These are phyloP conservation scores for Codiaeum variegatum DNA, from an alignment of 441 rosid genomes.

Conservation along the genomic window DNA sequence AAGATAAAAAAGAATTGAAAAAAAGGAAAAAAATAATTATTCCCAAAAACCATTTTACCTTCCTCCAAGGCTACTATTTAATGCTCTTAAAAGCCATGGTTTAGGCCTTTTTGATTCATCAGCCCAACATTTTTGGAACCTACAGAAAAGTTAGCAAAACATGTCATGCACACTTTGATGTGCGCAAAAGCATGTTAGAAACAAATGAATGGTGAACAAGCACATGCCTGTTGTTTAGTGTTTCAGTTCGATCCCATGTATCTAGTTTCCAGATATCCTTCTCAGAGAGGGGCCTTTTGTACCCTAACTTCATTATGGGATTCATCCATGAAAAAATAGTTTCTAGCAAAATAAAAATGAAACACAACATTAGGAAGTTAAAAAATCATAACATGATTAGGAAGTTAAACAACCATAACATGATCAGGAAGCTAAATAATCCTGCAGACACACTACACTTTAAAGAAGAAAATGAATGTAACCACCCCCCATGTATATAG, in stretches of 20 bases:
- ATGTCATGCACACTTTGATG: conserved; percentile 16
- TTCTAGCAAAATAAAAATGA: conserved; percentile 36
- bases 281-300: conserved; percentile 84
- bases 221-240: conserved; percentile 57
- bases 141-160: conserved; percentile 32
- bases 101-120: conserved; percentile 68
- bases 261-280: conserved; percentile 96
- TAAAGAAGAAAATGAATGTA: conserved; percentile 5
- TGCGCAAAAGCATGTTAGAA: conserved; percentile 20
- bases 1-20: background rate
- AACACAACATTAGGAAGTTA: conserved; percentile 16
- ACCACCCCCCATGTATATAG: conserved; percentile 13
- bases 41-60: conserved; percentile 48
- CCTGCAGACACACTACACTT: conserved; percentile 8
- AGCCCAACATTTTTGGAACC: conserved; percentile 88
- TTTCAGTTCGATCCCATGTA: conserved; percentile 86
- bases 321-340: conserved; percentile 80
- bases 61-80: conserved; percentile 83
- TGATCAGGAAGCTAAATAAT: conserved; percentile 17
- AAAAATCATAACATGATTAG: conserved; percentile 16
- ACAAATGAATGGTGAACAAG: conserved; percentile 6
- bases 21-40: conserved; percentile 9
- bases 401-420: conserved; percentile 7
- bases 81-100: conserved; percentile 94
- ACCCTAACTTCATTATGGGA: conserved; percentile 90